phyloP scores from a whole-genome alignment of 163 green algal species.

The Volvox carteri region DNA sequence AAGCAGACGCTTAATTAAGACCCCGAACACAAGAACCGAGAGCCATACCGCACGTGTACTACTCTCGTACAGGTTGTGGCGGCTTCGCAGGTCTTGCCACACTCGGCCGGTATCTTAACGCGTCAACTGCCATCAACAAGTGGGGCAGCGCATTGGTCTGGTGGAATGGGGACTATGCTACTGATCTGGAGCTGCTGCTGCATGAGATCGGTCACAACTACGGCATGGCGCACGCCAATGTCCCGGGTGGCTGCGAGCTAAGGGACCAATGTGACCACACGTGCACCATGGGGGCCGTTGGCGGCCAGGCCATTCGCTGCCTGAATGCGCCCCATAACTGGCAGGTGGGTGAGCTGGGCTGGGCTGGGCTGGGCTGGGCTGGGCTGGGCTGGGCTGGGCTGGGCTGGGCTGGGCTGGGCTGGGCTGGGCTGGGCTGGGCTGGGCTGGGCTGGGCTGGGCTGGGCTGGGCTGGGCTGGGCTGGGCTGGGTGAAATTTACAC shows the following conservation, averaged over 20 bases:
- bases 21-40: not conserved
- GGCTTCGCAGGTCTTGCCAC: not conserved
- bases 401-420: not conserved
- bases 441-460: not conserved
- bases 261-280: slow-evolving; percentile 39
- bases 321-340: not conserved
- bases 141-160: slow-evolving; percentile 23
- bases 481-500: not conserved
- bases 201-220: slow-evolving; percentile 18
- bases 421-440: not conserved
- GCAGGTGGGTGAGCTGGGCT: not conserved
- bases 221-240: slow-evolving; percentile 16
- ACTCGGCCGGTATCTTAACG: not conserved
- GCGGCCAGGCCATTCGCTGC: slow-evolving; percentile 24
- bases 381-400: not conserved
- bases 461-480: not conserved
- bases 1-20: not conserved
- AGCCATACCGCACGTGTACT: not conserved
- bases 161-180: not conserved
- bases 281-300: slow-evolving; percentile 9
- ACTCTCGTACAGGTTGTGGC: not conserved
- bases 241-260: not conserved
- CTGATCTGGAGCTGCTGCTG: slow-evolving; percentile 4
- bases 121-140: not conserved
- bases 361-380: not conserved